These are phyloP conservation scores for Arctium minus DNA, from an alignment of 129 eudicot species.

Conservation along the genomic window DNA sequence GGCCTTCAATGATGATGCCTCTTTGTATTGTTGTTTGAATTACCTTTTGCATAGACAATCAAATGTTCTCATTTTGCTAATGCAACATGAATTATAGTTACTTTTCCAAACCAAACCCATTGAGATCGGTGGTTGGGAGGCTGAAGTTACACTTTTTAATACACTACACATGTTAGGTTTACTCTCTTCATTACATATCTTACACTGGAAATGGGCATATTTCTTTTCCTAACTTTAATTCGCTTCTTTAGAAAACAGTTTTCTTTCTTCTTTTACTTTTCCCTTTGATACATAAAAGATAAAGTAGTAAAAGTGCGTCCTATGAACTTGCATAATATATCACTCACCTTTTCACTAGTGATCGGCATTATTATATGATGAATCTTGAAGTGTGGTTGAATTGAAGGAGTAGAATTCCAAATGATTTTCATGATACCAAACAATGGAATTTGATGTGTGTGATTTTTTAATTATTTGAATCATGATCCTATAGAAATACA, in stretches of 20 bases:
- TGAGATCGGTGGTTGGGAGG: neutral
- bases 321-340: neutral
- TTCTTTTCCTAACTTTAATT: neutral
- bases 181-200: neutral
- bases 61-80: neutral
- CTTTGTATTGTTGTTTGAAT: neutral
- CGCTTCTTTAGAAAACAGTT: neutral
- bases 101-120: neutral
- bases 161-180: neutral
- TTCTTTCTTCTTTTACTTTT: neutral
- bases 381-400: neutral
- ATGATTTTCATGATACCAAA: neutral
- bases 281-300: neutral
- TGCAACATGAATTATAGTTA: neutral
- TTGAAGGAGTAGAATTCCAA: neutral
- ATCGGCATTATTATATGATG: neutral
- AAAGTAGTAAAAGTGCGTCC: neutral
- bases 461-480: neutral
- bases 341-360: neutral
- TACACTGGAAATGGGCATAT: neutral
- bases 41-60: neutral
- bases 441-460: neutral
- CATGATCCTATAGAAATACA: neutral
- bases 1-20: neutral
- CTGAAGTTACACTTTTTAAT: neutral